Evolutionary conservation across 306 rosid genomes (phyloP).

Genomic region (Vigna reflexopilosa): DNA sequence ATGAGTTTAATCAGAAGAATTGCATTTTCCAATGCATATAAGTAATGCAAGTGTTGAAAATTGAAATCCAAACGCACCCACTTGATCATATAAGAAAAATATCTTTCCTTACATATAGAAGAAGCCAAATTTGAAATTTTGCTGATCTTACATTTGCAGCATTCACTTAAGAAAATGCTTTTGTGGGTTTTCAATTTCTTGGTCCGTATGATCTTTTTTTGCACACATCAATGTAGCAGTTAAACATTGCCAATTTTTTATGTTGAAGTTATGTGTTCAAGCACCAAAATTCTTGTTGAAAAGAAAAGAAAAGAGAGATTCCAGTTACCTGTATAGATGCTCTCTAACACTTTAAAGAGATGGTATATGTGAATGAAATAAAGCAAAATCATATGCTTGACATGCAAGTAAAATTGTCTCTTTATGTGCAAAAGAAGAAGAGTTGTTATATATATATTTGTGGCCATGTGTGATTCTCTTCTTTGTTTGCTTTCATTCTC

Average conservation of each 20-base stretch:
- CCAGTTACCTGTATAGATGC: constrained; percentile 47
- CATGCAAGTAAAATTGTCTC: constrained; percentile 59
- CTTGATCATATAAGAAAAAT: background rate
- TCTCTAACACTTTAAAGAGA: constrained; percentile 37
- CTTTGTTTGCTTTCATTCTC: constrained; percentile 45
- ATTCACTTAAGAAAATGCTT: background rate
- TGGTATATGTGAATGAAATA: constrained; percentile 33
- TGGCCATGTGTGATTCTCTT: constrained; percentile 41
- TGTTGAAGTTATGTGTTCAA: background rate
- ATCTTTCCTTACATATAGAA: background rate
- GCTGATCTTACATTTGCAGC: background rate
- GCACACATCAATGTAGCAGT: background rate
- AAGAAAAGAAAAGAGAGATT: constrained; percentile 43
- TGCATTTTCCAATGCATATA: background rate
- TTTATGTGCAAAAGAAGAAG: constrained; percentile 46
- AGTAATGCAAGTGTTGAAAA: background rate
- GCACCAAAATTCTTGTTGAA: background rate
- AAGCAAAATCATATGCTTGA: constrained; percentile 61
- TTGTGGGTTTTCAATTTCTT: background rate
- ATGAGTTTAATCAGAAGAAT: background rate
- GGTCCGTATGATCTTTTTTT: background rate
- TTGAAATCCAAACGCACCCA: background rate
- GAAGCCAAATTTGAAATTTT: background rate
- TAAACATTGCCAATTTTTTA: constrained; percentile 3
- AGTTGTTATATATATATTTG: constrained; percentile 18